Conservation (phyloP, 2,329 filamentous ascomycete genomes). For the Ceratocystis destructans region DNA sequence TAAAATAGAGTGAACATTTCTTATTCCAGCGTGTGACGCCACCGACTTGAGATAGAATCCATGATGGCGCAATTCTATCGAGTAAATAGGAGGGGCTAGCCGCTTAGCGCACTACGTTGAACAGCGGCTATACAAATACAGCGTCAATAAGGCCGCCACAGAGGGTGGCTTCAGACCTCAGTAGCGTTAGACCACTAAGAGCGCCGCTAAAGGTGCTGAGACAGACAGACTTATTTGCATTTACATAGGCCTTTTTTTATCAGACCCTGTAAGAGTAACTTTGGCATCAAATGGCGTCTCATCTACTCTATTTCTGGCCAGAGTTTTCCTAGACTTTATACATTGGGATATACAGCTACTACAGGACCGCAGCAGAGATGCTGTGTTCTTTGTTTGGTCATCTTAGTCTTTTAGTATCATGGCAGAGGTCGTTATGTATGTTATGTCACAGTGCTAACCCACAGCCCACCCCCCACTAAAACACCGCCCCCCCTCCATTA, state of each 20-base stretch:
- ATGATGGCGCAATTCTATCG: conserved; percentile 11
- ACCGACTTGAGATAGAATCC: neutral
- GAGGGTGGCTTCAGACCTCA: neutral
- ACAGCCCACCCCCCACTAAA: neutral
- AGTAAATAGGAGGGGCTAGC: neutral
- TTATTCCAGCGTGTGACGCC: conserved; percentile 7
- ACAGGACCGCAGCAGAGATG: too few species aligned
- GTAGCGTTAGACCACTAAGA: neutral
- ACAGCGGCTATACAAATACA: neutral
- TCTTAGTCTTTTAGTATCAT: too few species aligned
- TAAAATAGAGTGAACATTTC: neutral
- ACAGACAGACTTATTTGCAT: neutral
- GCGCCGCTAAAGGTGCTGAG: neutral
- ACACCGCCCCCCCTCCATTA: neutral
- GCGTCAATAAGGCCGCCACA: neutral
- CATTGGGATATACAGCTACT: too few species aligned
- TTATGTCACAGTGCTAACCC: neutral
- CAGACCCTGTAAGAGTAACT: conserved; percentile 2
- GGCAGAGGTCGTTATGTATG: too few species aligned
- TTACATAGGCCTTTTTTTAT: neutral
- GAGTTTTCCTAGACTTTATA: too few species aligned
- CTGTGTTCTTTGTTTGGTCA: too few species aligned
- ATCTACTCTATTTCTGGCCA: too few species aligned
- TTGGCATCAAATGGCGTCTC: too few species aligned
- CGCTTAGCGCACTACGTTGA: neutral